Percentiles rank a stretch among this genome's conserved stretches.
Conservation (phyloP, 805 yeast species). For the Candida berthetii region DNA sequence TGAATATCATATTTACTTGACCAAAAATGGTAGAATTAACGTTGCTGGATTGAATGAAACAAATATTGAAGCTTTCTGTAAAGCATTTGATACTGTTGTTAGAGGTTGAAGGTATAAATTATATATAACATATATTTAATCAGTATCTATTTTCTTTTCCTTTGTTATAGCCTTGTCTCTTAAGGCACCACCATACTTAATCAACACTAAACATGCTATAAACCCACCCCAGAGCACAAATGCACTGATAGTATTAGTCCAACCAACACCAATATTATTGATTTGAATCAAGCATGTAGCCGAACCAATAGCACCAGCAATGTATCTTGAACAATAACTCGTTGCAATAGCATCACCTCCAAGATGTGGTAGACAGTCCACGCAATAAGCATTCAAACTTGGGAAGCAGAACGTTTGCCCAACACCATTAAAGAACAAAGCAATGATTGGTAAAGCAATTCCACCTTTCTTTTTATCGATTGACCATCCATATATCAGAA, state of each 20-base stretch:
- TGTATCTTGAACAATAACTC: slow-evolving; percentile 43
- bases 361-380: slow-evolving; percentile 49
- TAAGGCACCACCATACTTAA: not conserved
- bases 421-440: slow-evolving; percentile 41
- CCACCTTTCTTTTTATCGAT: slow-evolving; percentile 45
- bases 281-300: slow-evolving; percentile 42
- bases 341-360: slow-evolving; percentile 52
- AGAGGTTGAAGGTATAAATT: no score
- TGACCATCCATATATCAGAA: slow-evolving; percentile 50
- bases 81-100: slow-evolving; percentile 45
- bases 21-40: slow-evolving; percentile 75
- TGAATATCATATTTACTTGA: slow-evolving; percentile 66
- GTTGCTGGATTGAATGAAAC: slow-evolving; percentile 69
- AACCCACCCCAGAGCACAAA: slow-evolving; percentile 33
- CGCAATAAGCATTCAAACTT: slow-evolving; percentile 49
- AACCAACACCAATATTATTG: slow-evolving; percentile 46
- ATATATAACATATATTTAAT: not conserved
- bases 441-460: slow-evolving; percentile 44
- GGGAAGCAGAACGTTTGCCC: slow-evolving; percentile 50
- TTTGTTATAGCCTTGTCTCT: not conserved
- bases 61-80: slow-evolving; percentile 62
- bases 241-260: slow-evolving; percentile 48
- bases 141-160: not conserved
- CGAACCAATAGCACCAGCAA: slow-evolving; percentile 45
- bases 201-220: slow-evolving; percentile 1